phyloP scores from a whole-genome alignment of 371 early-diverging fungal species.

The Mortierella sp. region DNA sequence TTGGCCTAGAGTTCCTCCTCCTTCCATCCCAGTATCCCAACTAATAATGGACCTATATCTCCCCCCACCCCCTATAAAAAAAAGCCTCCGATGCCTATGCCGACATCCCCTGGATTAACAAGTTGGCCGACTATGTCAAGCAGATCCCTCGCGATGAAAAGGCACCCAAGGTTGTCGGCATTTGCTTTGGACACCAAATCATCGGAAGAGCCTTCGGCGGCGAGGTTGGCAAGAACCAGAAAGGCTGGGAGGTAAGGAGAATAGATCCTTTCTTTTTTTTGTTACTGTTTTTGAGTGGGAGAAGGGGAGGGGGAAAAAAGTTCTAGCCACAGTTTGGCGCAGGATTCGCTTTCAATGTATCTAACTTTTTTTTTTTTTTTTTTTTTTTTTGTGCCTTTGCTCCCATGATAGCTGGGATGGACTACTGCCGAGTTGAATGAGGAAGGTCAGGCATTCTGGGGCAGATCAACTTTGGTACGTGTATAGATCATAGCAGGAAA shows the following conservation, averaged over 20 bases:
- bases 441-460: slow-evolving; percentile 54
- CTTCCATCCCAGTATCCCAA: background rate
- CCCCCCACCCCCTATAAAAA: background rate
- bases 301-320: too few species aligned
- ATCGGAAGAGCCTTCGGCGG: slow-evolving; percentile 74
- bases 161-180: slow-evolving; percentile 59
- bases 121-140: slow-evolving; percentile 60
- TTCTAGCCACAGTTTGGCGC: too few species aligned
- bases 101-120: slow-evolving; percentile 67
- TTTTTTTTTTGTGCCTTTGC: background rate
- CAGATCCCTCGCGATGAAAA: slow-evolving; percentile 26
- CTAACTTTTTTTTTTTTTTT: background rate
- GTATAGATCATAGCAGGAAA: slow-evolving; percentile 36
- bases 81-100: slow-evolving; percentile 58
- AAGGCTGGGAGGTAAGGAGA: slow-evolving; percentile 73
- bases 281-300: too few species aligned
- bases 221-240: slow-evolving; percentile 58
- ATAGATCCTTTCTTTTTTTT: background rate
- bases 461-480: slow-evolving; percentile 35
- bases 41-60: background rate
- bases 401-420: slow-evolving; percentile 57
- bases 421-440: slow-evolving; percentile 54
- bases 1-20: background rate
- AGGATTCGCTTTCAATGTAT: too few species aligned
- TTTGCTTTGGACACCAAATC: slow-evolving; percentile 85